Evolutionary conservation across 163 green algal species (phyloP), one percentile per base, ranked within the genome.

Genomic region (Chloroidium sp.): DNA sequence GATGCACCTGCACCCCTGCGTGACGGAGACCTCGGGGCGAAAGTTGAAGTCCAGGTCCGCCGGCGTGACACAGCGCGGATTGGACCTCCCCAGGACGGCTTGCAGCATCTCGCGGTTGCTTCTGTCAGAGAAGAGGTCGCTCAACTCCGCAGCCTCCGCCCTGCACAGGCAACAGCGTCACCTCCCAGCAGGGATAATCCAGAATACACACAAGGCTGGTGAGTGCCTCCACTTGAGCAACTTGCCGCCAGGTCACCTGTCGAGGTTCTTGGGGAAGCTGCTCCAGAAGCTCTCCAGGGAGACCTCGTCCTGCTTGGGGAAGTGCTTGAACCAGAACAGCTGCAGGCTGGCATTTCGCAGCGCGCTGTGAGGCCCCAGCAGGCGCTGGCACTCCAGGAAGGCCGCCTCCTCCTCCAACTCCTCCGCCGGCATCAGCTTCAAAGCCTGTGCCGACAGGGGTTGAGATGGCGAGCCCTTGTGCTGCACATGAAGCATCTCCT

Each of bases 261-360:
- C n/a, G 3, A 80, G 77, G 14, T 75, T 10, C 62, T 80, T 74
- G 62, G 77, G 77, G 62, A 80, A 80, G 62, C 58, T n/a, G 0
- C 36, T 75, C 62, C 62, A 80, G 36, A 80, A 80, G 2, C 58
- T 2, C 36, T 80, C 77, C 77, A 62, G 75, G 62, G 77, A 2
- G 12, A 75, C 77, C 64, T 80, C 77, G 2, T 80, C 77, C 1
- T 36, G 10, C 14, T 4, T n/a, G n/a, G 59, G 59, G 1, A 80
- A 75, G 77, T 10, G 57, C 10, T 36, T 13, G 36, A 57, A 62
- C 77, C 77, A 80, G 6, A 80, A 75, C 77, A 80, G 12, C 62
- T n/a, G 77, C 77, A 80, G 64, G 62, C 4, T 62, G 1, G 62
- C n/a, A 12, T 80, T 62, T n/a, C 62, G 62, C 2, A 80, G 62